Percentiles rank a stretch among this genome's conserved stretches.
Conservation (phyloP, 768 basidiomycete genomes). For the Sporobolomyces phaffii region DNA sequence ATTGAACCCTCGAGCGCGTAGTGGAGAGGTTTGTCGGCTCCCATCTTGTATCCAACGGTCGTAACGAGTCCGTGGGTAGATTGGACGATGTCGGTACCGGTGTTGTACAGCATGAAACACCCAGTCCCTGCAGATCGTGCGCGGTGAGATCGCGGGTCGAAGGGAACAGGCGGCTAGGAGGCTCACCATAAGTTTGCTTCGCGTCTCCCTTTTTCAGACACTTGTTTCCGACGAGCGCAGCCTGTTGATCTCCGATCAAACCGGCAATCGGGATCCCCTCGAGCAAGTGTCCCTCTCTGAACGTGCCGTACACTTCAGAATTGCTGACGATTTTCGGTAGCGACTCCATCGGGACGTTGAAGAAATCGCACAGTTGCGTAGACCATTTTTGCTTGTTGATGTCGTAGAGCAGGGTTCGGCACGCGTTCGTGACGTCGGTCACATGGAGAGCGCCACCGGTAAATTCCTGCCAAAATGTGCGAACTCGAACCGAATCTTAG, state of each 20-base stretch:
- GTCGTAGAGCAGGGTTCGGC: constrained; percentile 87
- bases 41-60: constrained; percentile 88
- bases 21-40: constrained; percentile 66
- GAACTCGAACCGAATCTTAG: too few relatives aligned
- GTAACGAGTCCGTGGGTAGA: constrained; percentile 81
- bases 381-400: constrained; percentile 77
- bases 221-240: constrained; percentile 91
- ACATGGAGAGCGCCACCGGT: constrained; percentile 83
- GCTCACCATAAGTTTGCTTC: constrained; percentile 80
- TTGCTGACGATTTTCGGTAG: constrained; percentile 84
- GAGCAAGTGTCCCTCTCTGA: constrained; percentile 48
- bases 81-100: constrained; percentile 75
- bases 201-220: constrained; percentile 83
- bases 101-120: constrained; percentile 91
- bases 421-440: constrained; percentile 91
- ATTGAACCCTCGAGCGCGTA: constrained; percentile 95
- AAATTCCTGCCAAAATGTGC: constrained; percentile 58
- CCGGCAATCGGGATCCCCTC: constrained; percentile 77
- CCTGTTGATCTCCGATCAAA: constrained; percentile 97
- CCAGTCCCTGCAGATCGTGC: constrained; percentile 76
- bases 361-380: constrained; percentile 73
- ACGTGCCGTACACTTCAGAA: constrained; percentile 81
- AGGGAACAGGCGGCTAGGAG: too few relatives aligned
- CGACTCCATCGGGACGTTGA: constrained; percentile 64
- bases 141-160: too few relatives aligned